Conservation (phyloP, 1,284 basidiomycete genomes). For the Apiotrichum gamsii region DNA sequence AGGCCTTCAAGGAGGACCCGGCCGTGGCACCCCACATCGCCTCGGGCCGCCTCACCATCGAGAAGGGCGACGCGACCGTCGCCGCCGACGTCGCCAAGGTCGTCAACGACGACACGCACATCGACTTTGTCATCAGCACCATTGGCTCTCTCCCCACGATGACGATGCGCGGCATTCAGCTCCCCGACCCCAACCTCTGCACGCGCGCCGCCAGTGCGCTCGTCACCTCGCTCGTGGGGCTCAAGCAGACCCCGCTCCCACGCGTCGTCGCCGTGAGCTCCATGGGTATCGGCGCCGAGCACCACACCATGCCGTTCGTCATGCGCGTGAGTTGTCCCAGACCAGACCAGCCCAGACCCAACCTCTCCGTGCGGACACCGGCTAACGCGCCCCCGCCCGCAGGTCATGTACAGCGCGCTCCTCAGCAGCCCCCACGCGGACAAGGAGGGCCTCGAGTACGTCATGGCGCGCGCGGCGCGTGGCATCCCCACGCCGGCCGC, state of each 20-base stretch:
- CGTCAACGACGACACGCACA: constrained; percentile 9
- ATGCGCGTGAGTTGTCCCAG: constrained; percentile 18
- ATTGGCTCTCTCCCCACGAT: constrained; percentile 19
- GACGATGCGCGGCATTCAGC: constrained; percentile 14
- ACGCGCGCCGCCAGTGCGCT: constrained; percentile 17
- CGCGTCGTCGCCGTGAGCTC: constrained; percentile 23
- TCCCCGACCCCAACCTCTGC: constrained; percentile 24
- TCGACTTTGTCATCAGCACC: constrained; percentile 22
- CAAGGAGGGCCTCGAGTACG: constrained; percentile 29
- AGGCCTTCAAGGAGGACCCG: constrained; percentile 14
- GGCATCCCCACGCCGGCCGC: background rate
- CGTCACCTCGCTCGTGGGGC: constrained; percentile 10
- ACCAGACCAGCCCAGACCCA: background rate
- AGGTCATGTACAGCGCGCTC: constrained; percentile 23
- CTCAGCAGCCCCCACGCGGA: constrained; percentile 25
- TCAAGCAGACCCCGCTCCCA: constrained; percentile 5
- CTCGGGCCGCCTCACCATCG: constrained; percentile 15
- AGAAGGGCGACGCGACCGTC: constrained; percentile 27
- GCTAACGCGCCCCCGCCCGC: background rate
- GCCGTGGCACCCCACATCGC: constrained; percentile 9
- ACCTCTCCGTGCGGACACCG: background rate
- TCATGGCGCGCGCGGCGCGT: constrained; percentile 16
- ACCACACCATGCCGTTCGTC: constrained; percentile 20
- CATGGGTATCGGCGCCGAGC: constrained; percentile 30
- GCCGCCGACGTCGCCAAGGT: constrained; percentile 20